Percentiles rank a stretch among this genome's conserved stretches.
phyloP scores from a whole-genome alignment of 768 basidiomycete genomes.

The Sarcodon sp. region DNA sequence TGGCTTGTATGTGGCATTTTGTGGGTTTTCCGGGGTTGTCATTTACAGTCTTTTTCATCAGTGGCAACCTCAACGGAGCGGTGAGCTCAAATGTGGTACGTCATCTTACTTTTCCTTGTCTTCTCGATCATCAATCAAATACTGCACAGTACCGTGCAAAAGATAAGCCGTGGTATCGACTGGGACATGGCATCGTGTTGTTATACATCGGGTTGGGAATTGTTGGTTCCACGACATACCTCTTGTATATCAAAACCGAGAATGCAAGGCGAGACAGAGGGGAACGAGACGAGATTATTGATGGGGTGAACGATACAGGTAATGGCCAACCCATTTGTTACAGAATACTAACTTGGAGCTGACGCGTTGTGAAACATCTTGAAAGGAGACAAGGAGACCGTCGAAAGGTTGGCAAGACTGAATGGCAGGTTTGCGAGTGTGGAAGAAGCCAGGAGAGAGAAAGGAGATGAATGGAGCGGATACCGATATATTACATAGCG shows the following conservation, averaged over 20 bases:
- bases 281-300: slow-evolving; percentile 54
- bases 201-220: slow-evolving; percentile 60
- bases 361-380: neutral
- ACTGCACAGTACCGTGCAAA: slow-evolving; percentile 42
- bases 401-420: neutral
- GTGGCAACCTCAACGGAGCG: slow-evolving; percentile 59
- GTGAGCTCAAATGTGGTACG: slow-evolving; percentile 54
- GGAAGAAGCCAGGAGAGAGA: slow-evolving; percentile 44
- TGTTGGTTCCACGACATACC: slow-evolving; percentile 34
- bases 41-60: slow-evolving; percentile 4
- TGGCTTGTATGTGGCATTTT: slow-evolving; percentile 31
- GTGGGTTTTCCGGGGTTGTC: slow-evolving; percentile 2
- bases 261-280: slow-evolving; percentile 53
- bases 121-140: slow-evolving; percentile 1
- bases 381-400: slow-evolving; percentile 1
- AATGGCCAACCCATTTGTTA: slow-evolving; percentile 20
- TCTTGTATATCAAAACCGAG: slow-evolving; percentile 37
- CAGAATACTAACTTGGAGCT: neutral
- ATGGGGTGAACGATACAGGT: slow-evolving; percentile 28
- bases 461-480: slow-evolving; percentile 70
- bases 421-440: slow-evolving; percentile 43
- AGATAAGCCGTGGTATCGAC: slow-evolving; percentile 54
- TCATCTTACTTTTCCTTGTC: slow-evolving; percentile 3
- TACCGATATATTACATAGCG: slow-evolving; percentile 47
- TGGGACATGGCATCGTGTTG: slow-evolving; percentile 59